A percentile compares a stretch with the other conserved stretches of the same genome.
These are phyloP conservation scores for Cochlearia excelsa DNA, from an alignment of 345 rosid species.

Conservation along the genomic window DNA sequence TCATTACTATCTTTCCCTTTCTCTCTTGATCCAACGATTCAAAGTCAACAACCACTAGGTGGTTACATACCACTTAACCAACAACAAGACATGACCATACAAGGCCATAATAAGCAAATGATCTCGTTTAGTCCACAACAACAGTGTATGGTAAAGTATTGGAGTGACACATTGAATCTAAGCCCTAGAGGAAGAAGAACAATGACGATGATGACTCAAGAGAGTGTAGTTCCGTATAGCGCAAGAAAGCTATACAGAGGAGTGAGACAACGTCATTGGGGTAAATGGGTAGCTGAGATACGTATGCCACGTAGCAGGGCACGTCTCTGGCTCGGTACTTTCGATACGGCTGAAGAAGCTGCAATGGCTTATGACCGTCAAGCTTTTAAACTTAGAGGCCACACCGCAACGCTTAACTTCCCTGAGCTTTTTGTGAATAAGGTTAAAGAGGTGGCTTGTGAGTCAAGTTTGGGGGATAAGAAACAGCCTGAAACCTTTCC, in stretches of 20 bases:
- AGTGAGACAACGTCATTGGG: conserved; percentile 99
- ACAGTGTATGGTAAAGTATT: conserved; percentile 44
- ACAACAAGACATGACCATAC: conserved; percentile 10
- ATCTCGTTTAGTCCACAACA: conserved; percentile 69
- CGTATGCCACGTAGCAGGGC: conserved; percentile 93
- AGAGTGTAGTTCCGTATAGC: conserved; percentile 50
- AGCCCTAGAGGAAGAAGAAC: conserved; percentile 55
- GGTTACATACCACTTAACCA: too few species aligned
- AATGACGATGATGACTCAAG: conserved; percentile 42
- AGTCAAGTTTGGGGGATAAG: conserved; percentile 4
- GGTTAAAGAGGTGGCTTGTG: conserved; percentile 26
- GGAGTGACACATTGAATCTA: conserved; percentile 65
- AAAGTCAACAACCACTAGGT: conserved; percentile 40
- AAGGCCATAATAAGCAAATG: conserved; percentile 55
- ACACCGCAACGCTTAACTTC: conserved; percentile 86
- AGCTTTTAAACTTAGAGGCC: conserved; percentile 85
- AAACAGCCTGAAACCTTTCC: conserved; percentile 26
- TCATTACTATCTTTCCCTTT: too few species aligned
- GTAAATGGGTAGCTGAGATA: conserved; percentile 99
- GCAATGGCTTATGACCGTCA: conserved; percentile 96
- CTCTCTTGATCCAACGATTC: conserved; percentile 42
- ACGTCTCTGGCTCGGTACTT: conserved; percentile 91
- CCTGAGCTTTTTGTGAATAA: conserved; percentile 78
- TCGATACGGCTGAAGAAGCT: conserved; percentile 94
- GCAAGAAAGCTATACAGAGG: conserved; percentile 87